Base-by-base conservation (phyloP, 176 grass and related monocot genomes). In the Carex littledalei region DNA sequence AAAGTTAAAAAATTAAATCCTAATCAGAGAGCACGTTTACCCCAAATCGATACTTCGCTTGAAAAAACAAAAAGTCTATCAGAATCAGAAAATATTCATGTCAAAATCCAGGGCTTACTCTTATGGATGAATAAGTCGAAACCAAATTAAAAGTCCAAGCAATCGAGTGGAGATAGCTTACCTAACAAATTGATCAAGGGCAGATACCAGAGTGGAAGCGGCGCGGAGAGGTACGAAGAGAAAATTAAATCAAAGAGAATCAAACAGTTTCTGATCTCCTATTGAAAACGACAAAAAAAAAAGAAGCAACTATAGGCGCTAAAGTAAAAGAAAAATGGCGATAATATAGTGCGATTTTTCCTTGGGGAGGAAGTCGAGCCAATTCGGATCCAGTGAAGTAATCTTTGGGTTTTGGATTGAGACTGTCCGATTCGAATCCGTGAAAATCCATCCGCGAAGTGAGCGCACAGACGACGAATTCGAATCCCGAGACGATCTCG, bases 301-400 rank as follows among this genome's bases (percentile, higher is more conserved):
- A 41, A n/a, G 41, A 3, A 5, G 34, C 8, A 72, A 72, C 13
- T 9, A 18, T 6, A 70, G 34, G 5, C 67, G 16, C 35, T 43
- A 17, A 20, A 71, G 17, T 69, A 8, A 43, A 45, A 71, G n/a
- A 18, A 16, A 15, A 20, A 20, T 0, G 16, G 67, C 32, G 65
- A 71, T n/a, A 24, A 0, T 39, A 9, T 43, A n/a, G 0, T 43
- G 16, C 20, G 11, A 55, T 6, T 14, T 20, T 76, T 53, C 10
- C 74, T 78, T 78, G 74, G 74, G 52, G 52, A 78, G 14, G 74
- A 78, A 78, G 74, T 78, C 52, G 74, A 31, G 29, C 10, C n/a
- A n/a, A n/a, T n/a, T n/a, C n/a, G n/a, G n/a, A n/a, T n/a, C n/a
- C n/a, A n/a, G n/a, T n/a, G n/a, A n/a, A n/a, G n/a, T n/a, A n/a